Evolutionary conservation across 306 rosid genomes (phyloP).

Genomic region (Ochetophila trinervis): DNA sequence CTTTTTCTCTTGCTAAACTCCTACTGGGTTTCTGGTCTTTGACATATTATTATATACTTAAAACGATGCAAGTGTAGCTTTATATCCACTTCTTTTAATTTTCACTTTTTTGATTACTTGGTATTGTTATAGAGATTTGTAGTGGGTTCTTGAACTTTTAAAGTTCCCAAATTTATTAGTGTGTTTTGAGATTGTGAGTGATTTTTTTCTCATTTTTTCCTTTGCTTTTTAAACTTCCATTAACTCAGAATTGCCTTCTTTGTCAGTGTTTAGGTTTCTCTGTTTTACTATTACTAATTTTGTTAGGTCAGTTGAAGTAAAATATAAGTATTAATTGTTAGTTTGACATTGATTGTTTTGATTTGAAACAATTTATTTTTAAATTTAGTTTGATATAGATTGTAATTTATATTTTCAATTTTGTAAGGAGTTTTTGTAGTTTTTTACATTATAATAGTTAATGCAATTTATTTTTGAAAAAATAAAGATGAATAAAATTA

Average conservation of each 20-base stretch:
- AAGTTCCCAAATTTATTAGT: neutral
- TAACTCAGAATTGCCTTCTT: neutral
- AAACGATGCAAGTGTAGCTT: neutral
- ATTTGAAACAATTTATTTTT: too few species aligned
- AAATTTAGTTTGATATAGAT: too few species aligned
- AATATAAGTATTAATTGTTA: too few species aligned
- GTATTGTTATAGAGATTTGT: neutral
- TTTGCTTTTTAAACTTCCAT: neutral
- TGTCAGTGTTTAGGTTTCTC: slow-evolving; percentile 6
- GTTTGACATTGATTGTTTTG: too few species aligned
- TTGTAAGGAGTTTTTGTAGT: too few species aligned
- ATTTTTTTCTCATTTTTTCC: too few species aligned
- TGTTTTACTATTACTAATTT: neutral
- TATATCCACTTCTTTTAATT: neutral
- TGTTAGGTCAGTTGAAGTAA: slow-evolving; percentile 3
- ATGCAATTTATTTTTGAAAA: too few species aligned
- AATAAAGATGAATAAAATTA: too few species aligned
- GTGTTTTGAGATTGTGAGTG: neutral
- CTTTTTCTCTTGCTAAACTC: slow-evolving; percentile 20
- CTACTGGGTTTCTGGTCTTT: neutral
- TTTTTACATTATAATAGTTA: too few species aligned
- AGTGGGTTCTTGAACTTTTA: neutral
- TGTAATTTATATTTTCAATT: too few species aligned
- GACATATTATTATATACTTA: neutral
- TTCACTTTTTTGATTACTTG: slow-evolving; percentile 6